Evolutionary conservation across 129 eudicot species (phyloP).

Genomic region (Saussurea involucrata): DNA sequence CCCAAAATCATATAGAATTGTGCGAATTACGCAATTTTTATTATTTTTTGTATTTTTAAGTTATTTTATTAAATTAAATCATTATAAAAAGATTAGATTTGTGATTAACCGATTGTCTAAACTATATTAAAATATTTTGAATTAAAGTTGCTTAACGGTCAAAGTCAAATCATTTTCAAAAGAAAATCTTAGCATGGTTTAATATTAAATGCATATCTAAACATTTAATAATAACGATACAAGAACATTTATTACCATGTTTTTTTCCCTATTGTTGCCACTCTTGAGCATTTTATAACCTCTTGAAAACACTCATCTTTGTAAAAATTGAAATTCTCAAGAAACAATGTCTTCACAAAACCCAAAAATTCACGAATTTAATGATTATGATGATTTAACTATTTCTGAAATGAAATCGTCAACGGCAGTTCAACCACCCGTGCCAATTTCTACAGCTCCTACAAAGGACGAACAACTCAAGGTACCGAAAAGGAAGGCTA

Average conservation of each 20-base stretch:
- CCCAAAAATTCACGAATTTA: not conserved
- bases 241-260: conserved; percentile 10
- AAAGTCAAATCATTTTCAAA: not conserved
- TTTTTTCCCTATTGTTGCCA: not conserved
- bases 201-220: not conserved
- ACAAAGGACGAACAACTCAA: not conserved
- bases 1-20: no score
- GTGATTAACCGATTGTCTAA: not conserved
- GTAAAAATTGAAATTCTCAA: not conserved
- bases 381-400: not conserved
- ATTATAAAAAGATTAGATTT: no score
- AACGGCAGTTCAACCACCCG: not conserved
- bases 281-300: not conserved
- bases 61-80: not conserved
- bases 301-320: not conserved
- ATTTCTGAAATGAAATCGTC: not conserved
- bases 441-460: not conserved
- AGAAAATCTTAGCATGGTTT: not conserved
- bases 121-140: not conserved
- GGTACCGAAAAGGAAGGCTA: not conserved
- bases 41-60: not conserved
- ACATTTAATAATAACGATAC: not conserved
- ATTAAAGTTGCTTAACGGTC: not conserved
- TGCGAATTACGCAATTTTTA: not conserved
- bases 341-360: conserved; percentile 8